Evolutionary conservation across 2,329 filamentous ascomycete genomes (phyloP), one percentile per base, ranked within the genome.

Genomic region (Mollisia scopiformis): DNA sequence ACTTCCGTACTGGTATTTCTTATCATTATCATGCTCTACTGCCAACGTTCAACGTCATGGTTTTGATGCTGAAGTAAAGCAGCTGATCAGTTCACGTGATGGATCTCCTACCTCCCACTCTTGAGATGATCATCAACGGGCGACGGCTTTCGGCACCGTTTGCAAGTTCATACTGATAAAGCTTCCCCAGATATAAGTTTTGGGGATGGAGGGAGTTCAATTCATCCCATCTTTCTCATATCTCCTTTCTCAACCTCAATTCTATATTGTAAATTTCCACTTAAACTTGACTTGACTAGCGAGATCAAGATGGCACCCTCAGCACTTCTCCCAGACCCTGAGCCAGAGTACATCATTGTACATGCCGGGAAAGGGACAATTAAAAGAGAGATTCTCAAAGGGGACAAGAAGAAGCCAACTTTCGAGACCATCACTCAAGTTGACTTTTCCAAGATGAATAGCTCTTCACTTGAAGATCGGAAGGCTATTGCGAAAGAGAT

Each of bases 341-440:
- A 57, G 35, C 55, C 55, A 2, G 57, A 59, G 46, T 59, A 59
- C 33, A 35, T 59, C 16, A 21, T 59, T 11, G 52, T 55, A 8
- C 57, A 59, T 43, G 57, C 49, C 6, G 57, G 57, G 2, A 59
- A 59, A 30, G 57, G 57, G 8, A 59, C 57, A 2, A 59, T 59
- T 39, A 59, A 55, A 25, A 25, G 57, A 5, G 33, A 54, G 13
- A 55, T 59, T 23, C 46, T 61, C 6, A 56, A 19, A 23, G 58
- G 58, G 1, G 53, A 30, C 11, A 35, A 56, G 19, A 52, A 43
- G 46, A 61, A 62, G 28, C 49, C 55, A n/a, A 62, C 55, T 14
- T 62, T 62, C n/a, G 49, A 58, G n/a, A 51, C 55, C 1, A 62
- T 62, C 21, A 57, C 60, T 11, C 56, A 55, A 25, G 39, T 62